Evolutionary conservation across 2,329 filamentous ascomycete species (phyloP), one percentile per base, ranked within the genome.

Genomic region (Ophiostoma sp.): DNA sequence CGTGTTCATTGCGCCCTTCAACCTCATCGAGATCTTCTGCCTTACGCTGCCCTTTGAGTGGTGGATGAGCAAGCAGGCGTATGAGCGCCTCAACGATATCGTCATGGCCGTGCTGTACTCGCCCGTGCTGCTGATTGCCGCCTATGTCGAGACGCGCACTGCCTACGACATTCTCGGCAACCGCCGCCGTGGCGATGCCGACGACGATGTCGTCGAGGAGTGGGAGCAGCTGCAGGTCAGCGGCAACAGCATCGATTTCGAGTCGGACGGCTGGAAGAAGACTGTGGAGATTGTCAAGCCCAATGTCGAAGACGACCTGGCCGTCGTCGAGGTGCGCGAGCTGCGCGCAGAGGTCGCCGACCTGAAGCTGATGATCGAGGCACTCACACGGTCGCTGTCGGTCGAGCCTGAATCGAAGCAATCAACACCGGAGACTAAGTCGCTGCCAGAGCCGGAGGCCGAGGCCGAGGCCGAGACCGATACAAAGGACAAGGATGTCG

Each of bases 1-100:
- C 73, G 95, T 99, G 68, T 99, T 95, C 79, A 97, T 99, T 74
- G 89, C 95, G 0, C 95, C 95, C 0, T 91, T 99, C 79, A 99
- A 99, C 77, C 83, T 99, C 2, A 85, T 99, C 70, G 95, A 99
- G 77, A 88, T 98, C 18, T 82, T 97, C 70, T 81, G 86, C 70
- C 84, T 97, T 3, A 85, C 90, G 52, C 75, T 96, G 0, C 91
- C 91, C 0, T 89, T 96, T 67, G 95, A 98, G 81, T 99, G 95
- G 95, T 99, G 94, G 95, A 84, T 99, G 82, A 80, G 86, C n/a
- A 85, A 86, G 71, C 74, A 81, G 6, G 78, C 78, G 2, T 99
- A 98, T 76, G 89, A 93, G 73, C 84, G 85, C 45, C 79, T 98
- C 67, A 99, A 99, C 77, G 91, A 98, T 77, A 83, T 87, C 67